Evolutionary conservation across 306 rosid species (phyloP).

Genomic region (Canavalia ensiformis): DNA sequence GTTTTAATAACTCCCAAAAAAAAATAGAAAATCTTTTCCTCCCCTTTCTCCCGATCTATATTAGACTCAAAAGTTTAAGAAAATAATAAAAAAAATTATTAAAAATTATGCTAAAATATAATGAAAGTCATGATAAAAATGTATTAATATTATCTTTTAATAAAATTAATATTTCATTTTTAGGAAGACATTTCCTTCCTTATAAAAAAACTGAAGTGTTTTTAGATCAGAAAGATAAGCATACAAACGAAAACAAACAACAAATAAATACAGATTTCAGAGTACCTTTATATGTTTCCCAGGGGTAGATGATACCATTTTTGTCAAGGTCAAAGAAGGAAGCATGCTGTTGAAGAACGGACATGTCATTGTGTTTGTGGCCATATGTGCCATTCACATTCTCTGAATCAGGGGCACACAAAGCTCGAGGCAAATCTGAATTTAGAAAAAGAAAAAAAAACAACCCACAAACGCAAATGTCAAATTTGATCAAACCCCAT

Average conservation of each 20-base stretch:
- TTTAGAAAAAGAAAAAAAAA: neutral
- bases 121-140: too few relatives aligned
- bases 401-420: conserved; percentile 71
- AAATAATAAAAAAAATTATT: too few relatives aligned
- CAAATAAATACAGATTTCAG: neutral
- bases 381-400: conserved; percentile 73
- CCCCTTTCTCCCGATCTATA: too few relatives aligned
- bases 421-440: conserved; percentile 74
- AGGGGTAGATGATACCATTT: conserved; percentile 79
- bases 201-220: neutral
- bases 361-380: conserved; percentile 70
- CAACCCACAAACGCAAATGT: neutral
- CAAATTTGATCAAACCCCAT: conserved; percentile 36
- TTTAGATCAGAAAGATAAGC: neutral
- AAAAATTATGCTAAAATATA: too few relatives aligned
- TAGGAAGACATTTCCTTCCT: too few relatives aligned
- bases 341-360: conserved; percentile 85
- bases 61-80: too few relatives aligned
- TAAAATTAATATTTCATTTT: too few relatives aligned
- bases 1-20: too few relatives aligned
- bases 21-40: too few relatives aligned
- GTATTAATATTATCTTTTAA: too few relatives aligned
- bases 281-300: conserved; percentile 74
- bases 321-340: conserved; percentile 76
- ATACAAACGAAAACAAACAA: neutral